Conservation (phyloP, 192 early-diverging fungal species). For the Coemansia sp. region DNA sequence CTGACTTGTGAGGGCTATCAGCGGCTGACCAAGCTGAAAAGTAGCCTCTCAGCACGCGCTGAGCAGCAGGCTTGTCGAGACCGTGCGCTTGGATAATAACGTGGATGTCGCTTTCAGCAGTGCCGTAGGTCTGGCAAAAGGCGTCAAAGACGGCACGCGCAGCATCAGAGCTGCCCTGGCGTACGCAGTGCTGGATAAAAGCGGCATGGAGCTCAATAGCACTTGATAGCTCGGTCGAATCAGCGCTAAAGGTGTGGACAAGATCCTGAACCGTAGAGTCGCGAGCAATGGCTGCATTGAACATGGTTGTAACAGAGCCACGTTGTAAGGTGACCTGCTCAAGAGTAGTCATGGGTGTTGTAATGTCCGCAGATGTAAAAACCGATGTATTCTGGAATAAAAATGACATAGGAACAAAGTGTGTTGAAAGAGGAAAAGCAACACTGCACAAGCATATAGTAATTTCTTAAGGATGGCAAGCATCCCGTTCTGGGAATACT, state of each 20-base stretch:
- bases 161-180: neutral
- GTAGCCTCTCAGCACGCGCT: conserved; percentile 23
- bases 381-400: too few species aligned
- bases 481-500: too few species aligned
- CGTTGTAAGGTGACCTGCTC: neutral
- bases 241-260: neutral
- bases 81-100: conserved; percentile 5
- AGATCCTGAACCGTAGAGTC: neutral
- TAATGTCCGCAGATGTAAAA: neutral
- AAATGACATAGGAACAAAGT: too few species aligned
- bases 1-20: neutral
- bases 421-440: too few species aligned
- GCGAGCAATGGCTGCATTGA: neutral
- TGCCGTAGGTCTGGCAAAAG: neutral
- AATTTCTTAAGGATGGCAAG: too few species aligned
- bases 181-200: conserved; percentile 19
- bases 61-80: conserved; percentile 9
- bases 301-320: neutral
- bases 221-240: neutral
- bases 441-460: too few species aligned
- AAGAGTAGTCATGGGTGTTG: neutral
- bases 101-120: conserved; percentile 17
- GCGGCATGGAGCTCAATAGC: conserved; percentile 16
- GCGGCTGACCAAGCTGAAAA: conserved; percentile 19
- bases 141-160: conserved; percentile 11